Evolutionary conservation across 768 basidiomycete species (phyloP).

Genomic region (Boletus reticuloceps): DNA sequence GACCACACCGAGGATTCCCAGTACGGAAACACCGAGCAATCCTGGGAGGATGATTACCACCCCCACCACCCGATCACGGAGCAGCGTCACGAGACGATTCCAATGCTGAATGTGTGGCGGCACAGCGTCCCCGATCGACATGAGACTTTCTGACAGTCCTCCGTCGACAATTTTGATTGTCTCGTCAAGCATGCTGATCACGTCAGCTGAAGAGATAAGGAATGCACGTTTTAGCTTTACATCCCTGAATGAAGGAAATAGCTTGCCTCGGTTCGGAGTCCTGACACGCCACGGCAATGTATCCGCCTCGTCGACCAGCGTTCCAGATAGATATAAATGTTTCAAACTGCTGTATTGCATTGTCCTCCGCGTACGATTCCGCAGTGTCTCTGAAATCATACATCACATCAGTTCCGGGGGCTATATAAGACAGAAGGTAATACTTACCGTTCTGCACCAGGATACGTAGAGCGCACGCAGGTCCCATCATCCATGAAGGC

Average conservation of each 20-base stretch:
- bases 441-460: slow-evolving; percentile 13
- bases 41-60: slow-evolving; percentile 10
- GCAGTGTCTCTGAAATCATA: slow-evolving; percentile 6
- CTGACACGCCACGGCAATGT: slow-evolving; percentile 12
- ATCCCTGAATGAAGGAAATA: background rate
- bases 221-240: background rate
- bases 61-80: slow-evolving; percentile 3
- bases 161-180: slow-evolving; percentile 17
- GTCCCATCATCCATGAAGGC: slow-evolving; percentile 20
- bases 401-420: background rate
- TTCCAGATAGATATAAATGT: slow-evolving; percentile 14
- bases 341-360: slow-evolving; percentile 17
- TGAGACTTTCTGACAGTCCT: slow-evolving; percentile 15
- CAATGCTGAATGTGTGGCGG: slow-evolving; percentile 21
- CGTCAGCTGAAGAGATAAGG: slow-evolving; percentile 9
- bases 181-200: slow-evolving; percentile 16
- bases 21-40: slow-evolving; percentile 15
- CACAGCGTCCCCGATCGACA: slow-evolving; percentile 15
- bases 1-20: slow-evolving; percentile 13
- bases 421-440: background rate
- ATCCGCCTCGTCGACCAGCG: slow-evolving; percentile 10
- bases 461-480: slow-evolving; percentile 15
- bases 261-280: slow-evolving; percentile 18
- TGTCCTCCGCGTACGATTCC: background rate
- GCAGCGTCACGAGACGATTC: slow-evolving; percentile 7